Conservation (phyloP, 345 rosid genomes). For the Gossypium ekmanianum region DNA sequence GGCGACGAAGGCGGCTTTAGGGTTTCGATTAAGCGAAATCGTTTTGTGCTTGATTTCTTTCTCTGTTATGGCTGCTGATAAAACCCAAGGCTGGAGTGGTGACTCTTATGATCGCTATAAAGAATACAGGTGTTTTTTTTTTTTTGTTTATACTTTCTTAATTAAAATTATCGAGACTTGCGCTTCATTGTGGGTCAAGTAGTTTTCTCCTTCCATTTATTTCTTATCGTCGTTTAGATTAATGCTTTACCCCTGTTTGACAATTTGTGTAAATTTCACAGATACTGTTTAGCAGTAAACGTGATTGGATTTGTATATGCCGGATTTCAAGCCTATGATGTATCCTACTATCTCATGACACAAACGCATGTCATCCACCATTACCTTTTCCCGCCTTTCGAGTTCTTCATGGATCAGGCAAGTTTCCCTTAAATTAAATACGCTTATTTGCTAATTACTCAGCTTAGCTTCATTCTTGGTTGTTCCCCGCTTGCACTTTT, state of each 20-base stretch:
- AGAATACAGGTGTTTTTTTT: conserved; percentile 64
- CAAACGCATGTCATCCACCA: conserved; percentile 49
- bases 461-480: not conserved
- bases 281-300: conserved; percentile 83
- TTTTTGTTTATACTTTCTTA: not conserved
- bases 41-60: conserved; percentile 83
- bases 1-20: conserved; percentile 45
- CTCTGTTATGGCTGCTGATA: conserved; percentile 93
- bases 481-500: not conserved
- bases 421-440: conserved; percentile 16
- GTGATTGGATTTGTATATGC: conserved; percentile 74
- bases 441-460: not conserved
- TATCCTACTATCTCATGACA: conserved; percentile 47
- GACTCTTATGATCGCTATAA: conserved; percentile 91
- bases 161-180: not conserved
- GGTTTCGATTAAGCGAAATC: conserved; percentile 61
- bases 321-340: conserved; percentile 63
- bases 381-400: conserved; percentile 47
- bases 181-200: no score
- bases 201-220: not conserved
- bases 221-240: not conserved
- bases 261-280: conserved; percentile 19
- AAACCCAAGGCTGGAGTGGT: conserved; percentile 97
- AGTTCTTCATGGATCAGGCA: conserved; percentile 92
- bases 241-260: not conserved